Evolutionary conservation across 225 moss, liverwort and hornwort species (phyloP).

Genomic region (Polytrichum commune): DNA sequence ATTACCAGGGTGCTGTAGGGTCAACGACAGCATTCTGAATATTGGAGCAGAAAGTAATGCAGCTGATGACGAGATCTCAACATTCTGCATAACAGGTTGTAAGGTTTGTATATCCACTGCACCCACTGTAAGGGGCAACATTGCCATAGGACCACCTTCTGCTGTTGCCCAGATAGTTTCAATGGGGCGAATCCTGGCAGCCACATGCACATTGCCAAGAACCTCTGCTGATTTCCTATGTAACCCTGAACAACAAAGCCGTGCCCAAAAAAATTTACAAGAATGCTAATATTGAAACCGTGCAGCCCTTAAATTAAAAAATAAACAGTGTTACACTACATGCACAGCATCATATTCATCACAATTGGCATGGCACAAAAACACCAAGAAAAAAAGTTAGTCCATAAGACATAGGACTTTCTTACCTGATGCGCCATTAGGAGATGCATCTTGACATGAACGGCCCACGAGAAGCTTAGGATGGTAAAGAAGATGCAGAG

Average conservation of each 20-base stretch:
- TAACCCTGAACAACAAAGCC: slow-evolving; percentile 54
- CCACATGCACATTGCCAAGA: slow-evolving; percentile 88
- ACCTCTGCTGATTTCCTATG: slow-evolving; percentile 98
- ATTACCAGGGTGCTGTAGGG: slow-evolving; percentile 89
- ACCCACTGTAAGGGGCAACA: slow-evolving; percentile 87
- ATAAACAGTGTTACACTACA: too few species aligned
- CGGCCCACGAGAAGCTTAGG: slow-evolving; percentile 92
- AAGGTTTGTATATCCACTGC: slow-evolving; percentile 81
- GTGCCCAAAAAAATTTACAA: slow-evolving; percentile 3
- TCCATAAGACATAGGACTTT: slow-evolving; percentile 6
- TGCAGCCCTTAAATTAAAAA: too few species aligned
- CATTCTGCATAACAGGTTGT: slow-evolving; percentile 66
- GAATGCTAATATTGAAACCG: not conserved
- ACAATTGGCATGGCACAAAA: not conserved
- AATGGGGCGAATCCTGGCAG: slow-evolving; percentile 82
- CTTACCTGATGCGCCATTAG: slow-evolving; percentile 82
- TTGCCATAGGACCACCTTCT: slow-evolving; percentile 91
- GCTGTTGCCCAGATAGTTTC: slow-evolving; percentile 99
- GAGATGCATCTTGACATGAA: slow-evolving; percentile 94
- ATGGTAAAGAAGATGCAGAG: slow-evolving; percentile 94
- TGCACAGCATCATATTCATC: too few species aligned
- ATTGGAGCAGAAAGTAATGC: slow-evolving; percentile 84
- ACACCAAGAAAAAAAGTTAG: slow-evolving; percentile 43
- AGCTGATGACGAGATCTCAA: slow-evolving; percentile 73
- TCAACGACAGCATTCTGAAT: slow-evolving; percentile 79